These are phyloP conservation scores for Cladosporium sp. DNA, from an alignment of 2,329 filamentous ascomycete species.

Conservation along the genomic window DNA sequence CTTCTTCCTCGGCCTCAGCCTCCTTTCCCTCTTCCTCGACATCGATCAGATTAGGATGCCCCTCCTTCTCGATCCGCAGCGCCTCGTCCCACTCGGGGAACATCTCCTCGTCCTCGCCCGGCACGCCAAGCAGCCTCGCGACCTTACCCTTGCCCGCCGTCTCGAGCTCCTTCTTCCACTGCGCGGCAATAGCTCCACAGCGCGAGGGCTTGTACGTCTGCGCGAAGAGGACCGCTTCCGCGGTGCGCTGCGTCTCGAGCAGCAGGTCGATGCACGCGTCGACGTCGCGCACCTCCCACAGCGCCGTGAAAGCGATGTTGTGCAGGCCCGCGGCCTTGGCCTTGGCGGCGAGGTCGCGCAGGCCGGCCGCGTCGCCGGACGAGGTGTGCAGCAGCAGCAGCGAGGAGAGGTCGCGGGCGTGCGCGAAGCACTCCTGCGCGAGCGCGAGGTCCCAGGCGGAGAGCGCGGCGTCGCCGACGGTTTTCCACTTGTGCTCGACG, in stretches of 20 bases:
- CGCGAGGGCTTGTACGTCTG: slow-evolving; percentile 91
- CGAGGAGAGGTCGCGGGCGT: slow-evolving; percentile 85
- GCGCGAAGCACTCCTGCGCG: slow-evolving; percentile 86
- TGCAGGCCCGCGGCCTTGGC: slow-evolving; percentile 72
- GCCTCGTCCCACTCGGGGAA: slow-evolving; percentile 97
- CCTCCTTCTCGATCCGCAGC: slow-evolving; percentile 70
- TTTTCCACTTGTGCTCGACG: slow-evolving; percentile 97
- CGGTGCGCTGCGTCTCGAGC: slow-evolving; percentile 66
- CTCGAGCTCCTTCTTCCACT: slow-evolving; percentile 81
- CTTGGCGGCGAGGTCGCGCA: slow-evolving; percentile 65
- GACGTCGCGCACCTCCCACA: slow-evolving; percentile 81
- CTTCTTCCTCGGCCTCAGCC: slow-evolving; percentile 52
- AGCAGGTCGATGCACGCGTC: slow-evolving; percentile 76
- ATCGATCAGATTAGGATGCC: slow-evolving; percentile 39
- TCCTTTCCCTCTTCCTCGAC: slow-evolving; percentile 34
- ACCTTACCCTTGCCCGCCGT: slow-evolving; percentile 81
- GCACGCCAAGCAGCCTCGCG: slow-evolving; percentile 73
- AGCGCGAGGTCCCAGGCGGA: slow-evolving; percentile 78
- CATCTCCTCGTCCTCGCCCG: slow-evolving; percentile 60
- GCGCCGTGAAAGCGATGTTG: slow-evolving; percentile 86
- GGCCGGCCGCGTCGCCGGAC: slow-evolving; percentile 69
- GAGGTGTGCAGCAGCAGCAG: slow-evolving; percentile 83
- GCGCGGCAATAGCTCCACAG: slow-evolving; percentile 58
- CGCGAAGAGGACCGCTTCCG: slow-evolving; percentile 84
- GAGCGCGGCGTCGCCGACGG: slow-evolving; percentile 85